phyloP scores from a whole-genome alignment of 768 basidiomycete species.

The Auricularia heimuer region DNA sequence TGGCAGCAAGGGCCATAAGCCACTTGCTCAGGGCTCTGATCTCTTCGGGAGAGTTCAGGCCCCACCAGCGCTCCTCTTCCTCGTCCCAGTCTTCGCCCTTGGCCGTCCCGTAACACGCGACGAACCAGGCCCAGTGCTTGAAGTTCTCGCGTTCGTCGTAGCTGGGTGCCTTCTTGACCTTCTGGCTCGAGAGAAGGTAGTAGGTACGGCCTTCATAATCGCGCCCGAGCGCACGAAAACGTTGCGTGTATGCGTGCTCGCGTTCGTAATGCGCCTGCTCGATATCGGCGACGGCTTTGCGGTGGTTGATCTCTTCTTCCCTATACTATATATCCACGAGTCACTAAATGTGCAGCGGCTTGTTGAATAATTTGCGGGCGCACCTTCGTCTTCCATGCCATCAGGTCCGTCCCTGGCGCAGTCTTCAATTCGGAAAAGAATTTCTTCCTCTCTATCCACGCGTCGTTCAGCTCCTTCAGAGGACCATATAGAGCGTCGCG shows the following conservation, averaged over 20 bases:
- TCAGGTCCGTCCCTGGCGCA: conserved; percentile 12
- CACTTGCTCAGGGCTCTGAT: conserved; percentile 57
- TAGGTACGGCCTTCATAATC: conserved; percentile 61
- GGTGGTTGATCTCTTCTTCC: conserved; percentile 31
- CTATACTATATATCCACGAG: conserved; percentile 7
- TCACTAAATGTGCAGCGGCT: background rate
- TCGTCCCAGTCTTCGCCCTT: conserved; percentile 28
- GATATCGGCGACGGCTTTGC: conserved; percentile 35
- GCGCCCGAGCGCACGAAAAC: conserved; percentile 54
- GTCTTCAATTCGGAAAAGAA: conserved; percentile 21
- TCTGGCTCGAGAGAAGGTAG: conserved; percentile 54
- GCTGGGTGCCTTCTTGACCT: conserved; percentile 39
- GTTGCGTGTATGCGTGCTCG: conserved; percentile 39
- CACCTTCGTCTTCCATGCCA: conserved; percentile 12
- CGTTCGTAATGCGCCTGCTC: conserved; percentile 35
- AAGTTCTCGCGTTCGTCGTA: conserved; percentile 43
- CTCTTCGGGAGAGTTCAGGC: conserved; percentile 54
- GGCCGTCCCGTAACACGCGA: conserved; percentile 60
- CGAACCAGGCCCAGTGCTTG: conserved; percentile 64
- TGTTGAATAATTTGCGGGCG: background rate
- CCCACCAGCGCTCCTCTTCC: conserved; percentile 61
- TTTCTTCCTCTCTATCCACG: conserved; percentile 36
- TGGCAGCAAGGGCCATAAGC: conserved; percentile 23
- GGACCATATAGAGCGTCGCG: conserved; percentile 43
- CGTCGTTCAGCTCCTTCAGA: conserved; percentile 45